Conservation (phyloP, 2,329 filamentous ascomycete genomes). For the Nigrospora osmanthi region DNA sequence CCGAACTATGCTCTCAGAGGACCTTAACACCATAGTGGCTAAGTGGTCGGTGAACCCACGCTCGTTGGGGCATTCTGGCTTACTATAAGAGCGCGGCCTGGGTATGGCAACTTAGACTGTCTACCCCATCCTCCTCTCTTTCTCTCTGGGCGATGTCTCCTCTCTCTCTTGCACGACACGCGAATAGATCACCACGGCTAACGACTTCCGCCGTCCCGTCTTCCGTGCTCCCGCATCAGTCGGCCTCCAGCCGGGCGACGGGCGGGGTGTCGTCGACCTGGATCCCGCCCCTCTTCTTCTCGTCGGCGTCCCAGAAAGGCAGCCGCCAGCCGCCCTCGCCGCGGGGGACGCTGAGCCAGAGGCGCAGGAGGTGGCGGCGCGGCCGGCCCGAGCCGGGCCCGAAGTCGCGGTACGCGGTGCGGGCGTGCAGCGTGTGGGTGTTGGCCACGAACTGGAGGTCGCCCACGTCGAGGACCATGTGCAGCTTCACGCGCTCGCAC, state of each 20-base stretch:
- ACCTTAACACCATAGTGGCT: no score
- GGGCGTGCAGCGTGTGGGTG: constrained; percentile 70
- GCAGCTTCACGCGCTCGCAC: constrained; percentile 63
- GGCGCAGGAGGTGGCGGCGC: constrained; percentile 68
- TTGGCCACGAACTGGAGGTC: constrained; percentile 86
- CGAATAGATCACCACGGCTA: no score
- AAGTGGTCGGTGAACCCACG: no score
- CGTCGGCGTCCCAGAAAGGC: constrained; percentile 71
- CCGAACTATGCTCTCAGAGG: no score
- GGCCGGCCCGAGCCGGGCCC: constrained; percentile 56
- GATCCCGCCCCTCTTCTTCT: constrained; percentile 84
- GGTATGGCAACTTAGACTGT: no score
- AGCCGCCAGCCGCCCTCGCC: constrained; percentile 77
- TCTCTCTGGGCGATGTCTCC: no score
- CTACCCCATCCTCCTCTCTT: no score
- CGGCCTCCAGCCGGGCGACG: constrained; percentile 67
- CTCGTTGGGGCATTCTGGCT: no score
- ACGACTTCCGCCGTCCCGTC: not conserved
- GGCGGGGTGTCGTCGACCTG: constrained; percentile 78
- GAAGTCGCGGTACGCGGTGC: constrained; percentile 68
- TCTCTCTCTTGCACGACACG: no score
- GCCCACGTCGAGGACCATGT: constrained; percentile 81
- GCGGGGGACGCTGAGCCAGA: constrained; percentile 81
- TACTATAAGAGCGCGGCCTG: no score
- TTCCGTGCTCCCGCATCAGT: constrained; percentile 35